Percentiles rank a stretch among this genome's conserved stretches.
These are phyloP conservation scores for Ustilago hordei DNA, from an alignment of 1,284 basidiomycete species.

Conservation along the genomic window DNA sequence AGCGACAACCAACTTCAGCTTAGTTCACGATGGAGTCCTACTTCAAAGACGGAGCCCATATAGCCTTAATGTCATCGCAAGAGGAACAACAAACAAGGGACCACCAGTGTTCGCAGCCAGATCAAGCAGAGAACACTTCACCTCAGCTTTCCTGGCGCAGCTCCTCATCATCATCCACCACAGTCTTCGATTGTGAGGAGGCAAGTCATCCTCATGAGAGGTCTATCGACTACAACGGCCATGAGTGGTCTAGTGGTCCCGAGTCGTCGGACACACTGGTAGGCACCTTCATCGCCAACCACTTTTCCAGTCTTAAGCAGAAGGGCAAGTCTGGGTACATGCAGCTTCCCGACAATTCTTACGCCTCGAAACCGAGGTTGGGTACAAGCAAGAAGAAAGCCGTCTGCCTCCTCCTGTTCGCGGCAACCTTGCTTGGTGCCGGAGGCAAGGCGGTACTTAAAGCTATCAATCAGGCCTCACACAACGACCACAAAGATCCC, in stretches of 20 bases:
- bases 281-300: conserved; percentile 14
- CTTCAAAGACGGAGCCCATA: conserved; percentile 31
- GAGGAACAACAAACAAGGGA: not conserved
- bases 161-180: conserved; percentile 28
- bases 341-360: conserved; percentile 12
- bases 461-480: not conserved
- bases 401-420: conserved; percentile 22
- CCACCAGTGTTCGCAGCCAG: not conserved
- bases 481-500: not conserved
- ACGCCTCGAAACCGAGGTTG: not conserved
- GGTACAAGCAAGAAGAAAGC: conserved; percentile 12
- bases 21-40: conserved; percentile 19
- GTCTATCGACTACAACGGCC: conserved; percentile 8
- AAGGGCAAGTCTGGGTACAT: conserved; percentile 14
- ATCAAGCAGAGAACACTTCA: conserved; percentile 1
- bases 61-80: conserved; percentile 15
- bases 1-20: not conserved
- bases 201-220: not conserved
- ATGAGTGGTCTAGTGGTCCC: not conserved
- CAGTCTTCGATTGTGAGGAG: conserved; percentile 16
- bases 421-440: conserved; percentile 28
- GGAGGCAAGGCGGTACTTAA: conserved; percentile 11
- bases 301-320: conserved; percentile 22
- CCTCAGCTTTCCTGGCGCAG: conserved; percentile 13
- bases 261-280: conserved; percentile 27